Conservation (phyloP, 2,329 filamentous ascomycete species). For the Bipolaris cookei region DNA sequence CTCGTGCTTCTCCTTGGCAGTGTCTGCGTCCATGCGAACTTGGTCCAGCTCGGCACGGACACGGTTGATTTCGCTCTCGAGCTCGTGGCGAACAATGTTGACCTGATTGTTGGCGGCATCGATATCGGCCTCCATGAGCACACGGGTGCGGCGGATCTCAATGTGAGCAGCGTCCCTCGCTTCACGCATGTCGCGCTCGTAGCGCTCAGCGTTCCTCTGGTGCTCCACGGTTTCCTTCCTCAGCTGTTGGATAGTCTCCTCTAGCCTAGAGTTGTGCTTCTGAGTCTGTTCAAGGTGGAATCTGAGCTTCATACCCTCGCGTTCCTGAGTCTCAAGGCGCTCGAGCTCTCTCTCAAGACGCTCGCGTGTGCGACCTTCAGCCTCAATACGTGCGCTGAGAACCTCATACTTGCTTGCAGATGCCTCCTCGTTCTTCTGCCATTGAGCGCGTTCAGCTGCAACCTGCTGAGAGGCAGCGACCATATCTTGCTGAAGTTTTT, state of each 20-base stretch:
- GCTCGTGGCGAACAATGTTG: constrained; percentile 79
- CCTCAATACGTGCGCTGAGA: constrained; percentile 60
- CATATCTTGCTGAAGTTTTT: constrained; percentile 88
- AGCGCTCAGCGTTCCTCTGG: constrained; percentile 70
- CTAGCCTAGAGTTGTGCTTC: constrained; percentile 69
- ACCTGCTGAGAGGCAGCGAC: constrained; percentile 77
- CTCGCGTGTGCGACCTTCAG: constrained; percentile 52
- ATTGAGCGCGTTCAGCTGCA: constrained; percentile 79
- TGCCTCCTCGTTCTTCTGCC: constrained; percentile 71
- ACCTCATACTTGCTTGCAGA: constrained; percentile 61
- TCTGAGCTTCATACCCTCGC: constrained; percentile 77
- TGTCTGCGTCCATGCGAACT: constrained; percentile 79
- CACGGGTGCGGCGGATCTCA: constrained; percentile 81
- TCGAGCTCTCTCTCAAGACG: constrained; percentile 56
- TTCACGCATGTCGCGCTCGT: constrained; percentile 83
- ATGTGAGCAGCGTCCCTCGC: constrained; percentile 78
- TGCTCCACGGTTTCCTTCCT: constrained; percentile 74
- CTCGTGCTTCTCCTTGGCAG: constrained; percentile 78
- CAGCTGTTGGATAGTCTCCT: constrained; percentile 59
- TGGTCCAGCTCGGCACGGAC: constrained; percentile 78
- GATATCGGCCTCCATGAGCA: constrained; percentile 79
- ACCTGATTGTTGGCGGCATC: constrained; percentile 85
- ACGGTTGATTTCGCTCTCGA: constrained; percentile 78
- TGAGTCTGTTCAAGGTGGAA: constrained; percentile 70
- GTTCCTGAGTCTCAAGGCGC: constrained; percentile 63